A percentile compares a stretch with the other conserved stretches of the same genome.
phyloP scores from a whole-genome alignment of 441 rosid species.

The Adansonia madagascariensis region DNA sequence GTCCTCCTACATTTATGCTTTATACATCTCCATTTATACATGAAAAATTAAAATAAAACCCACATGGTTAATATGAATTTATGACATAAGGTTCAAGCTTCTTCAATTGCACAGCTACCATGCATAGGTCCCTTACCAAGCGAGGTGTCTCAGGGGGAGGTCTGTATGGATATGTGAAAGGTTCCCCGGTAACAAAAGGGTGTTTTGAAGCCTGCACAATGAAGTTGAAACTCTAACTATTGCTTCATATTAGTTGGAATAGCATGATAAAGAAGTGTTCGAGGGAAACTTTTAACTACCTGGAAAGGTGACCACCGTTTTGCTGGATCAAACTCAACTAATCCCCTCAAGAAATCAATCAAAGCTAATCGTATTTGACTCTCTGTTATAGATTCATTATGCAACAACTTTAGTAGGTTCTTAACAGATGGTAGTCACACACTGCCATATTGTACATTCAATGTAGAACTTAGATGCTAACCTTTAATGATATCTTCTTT shows the following conservation, averaged over 20 bases:
- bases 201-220: conserved; percentile 91
- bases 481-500: conserved; percentile 85
- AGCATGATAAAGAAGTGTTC: conserved; percentile 22
- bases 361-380: conserved; percentile 85
- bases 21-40: conserved; percentile 5
- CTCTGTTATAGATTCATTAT: conserved; percentile 55
- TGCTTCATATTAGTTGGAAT: conserved; percentile 11
- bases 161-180: conserved; percentile 87
- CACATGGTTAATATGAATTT: neutral
- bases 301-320: conserved; percentile 99
- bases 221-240: conserved; percentile 27
- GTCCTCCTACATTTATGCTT: neutral
- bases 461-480: conserved; percentile 36
- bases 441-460: conserved; percentile 18
- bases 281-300: conserved; percentile 51
- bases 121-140: conserved; percentile 58
- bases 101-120: conserved; percentile 5
- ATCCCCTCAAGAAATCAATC: conserved; percentile 97
- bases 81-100: conserved; percentile 11
- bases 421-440: conserved; percentile 23
- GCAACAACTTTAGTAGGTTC: conserved; percentile 26
- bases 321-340: conserved; percentile 97
- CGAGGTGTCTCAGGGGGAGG: conserved; percentile 89
- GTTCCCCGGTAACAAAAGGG: conserved; percentile 99
- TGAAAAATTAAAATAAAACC: conserved; percentile 10